Percentiles rank a stretch among this genome's conserved stretches.
These are phyloP conservation scores for Phytophthora quininea DNA, from an alignment of 352 stramenopile genomes.

Conservation along the genomic window DNA sequence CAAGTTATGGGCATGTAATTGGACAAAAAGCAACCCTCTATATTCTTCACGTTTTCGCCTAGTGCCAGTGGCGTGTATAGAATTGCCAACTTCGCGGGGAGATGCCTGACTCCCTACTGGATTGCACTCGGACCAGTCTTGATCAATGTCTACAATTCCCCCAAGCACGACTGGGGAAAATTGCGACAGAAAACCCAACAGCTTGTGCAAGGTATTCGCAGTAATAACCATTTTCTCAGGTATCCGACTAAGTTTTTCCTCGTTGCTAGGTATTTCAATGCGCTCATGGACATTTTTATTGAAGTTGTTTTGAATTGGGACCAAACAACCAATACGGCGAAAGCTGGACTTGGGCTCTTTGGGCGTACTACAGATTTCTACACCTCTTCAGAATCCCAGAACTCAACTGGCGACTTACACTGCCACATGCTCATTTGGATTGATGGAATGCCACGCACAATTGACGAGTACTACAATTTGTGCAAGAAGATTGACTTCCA, in stretches of 20 bases:
- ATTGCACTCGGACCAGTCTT: background rate
- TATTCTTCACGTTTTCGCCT: slow-evolving; percentile 10
- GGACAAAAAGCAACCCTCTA: background rate
- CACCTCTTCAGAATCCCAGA: slow-evolving; percentile 4
- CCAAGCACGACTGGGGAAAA: slow-evolving; percentile 3
- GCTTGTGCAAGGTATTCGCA: slow-evolving; percentile 4
- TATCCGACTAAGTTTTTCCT: background rate
- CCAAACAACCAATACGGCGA: background rate
- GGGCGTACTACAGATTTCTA: background rate
- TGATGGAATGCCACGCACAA: slow-evolving; percentile 1
- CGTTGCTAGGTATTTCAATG: slow-evolving; percentile 3
- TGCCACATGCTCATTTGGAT: slow-evolving; percentile 13
- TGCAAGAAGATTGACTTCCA: background rate
- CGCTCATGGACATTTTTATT: slow-evolving; percentile 5
- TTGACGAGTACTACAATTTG: background rate
- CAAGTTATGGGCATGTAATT: slow-evolving; percentile 6
- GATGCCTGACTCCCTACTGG: background rate
- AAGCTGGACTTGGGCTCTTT: slow-evolving; percentile 1
- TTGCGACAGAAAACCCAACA: slow-evolving; percentile 1
- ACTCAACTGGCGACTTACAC: slow-evolving; percentile 9
- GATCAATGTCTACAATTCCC: slow-evolving; percentile 5
- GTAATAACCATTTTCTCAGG: background rate
- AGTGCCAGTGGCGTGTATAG: background rate
- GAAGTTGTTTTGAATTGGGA: slow-evolving; percentile 7
- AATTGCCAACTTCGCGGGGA: slow-evolving; percentile 1